Percentiles rank a stretch among this genome's conserved stretches.
These are phyloP conservation scores for Coemansia sp. DNA, from an alignment of 192 early-diverging fungal genomes.

Conservation along the genomic window DNA sequence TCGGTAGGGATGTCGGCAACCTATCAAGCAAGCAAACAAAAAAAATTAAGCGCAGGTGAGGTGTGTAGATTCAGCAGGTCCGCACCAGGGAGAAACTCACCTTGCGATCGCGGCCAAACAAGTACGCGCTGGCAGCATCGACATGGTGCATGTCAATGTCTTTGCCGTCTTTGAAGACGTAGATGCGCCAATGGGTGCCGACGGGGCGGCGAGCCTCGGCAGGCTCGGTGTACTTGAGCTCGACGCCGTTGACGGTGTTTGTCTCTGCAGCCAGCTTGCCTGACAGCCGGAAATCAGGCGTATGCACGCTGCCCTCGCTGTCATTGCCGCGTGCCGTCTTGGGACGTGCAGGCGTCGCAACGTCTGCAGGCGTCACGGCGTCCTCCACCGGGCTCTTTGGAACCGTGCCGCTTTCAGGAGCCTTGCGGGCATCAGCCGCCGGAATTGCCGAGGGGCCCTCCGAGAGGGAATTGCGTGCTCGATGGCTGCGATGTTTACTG, in stretches of 20 bases:
- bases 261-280: conserved; percentile 86
- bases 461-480: too few relatives aligned
- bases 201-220: conserved; percentile 80
- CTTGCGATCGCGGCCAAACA: conserved; percentile 82
- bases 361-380: neutral
- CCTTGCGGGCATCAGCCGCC: neutral
- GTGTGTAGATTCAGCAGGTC: too few relatives aligned
- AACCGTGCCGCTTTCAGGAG: too few relatives aligned
- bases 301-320: conserved; percentile 10
- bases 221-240: conserved; percentile 91
- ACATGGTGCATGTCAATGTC: conserved; percentile 85
- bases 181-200: conserved; percentile 68
- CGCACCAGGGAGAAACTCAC: conserved; percentile 23
- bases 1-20: conserved; percentile 92
- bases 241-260: conserved; percentile 82
- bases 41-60: neutral
- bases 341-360: conserved; percentile 5
- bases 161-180: conserved; percentile 91
- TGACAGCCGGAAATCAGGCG: conserved; percentile 82
- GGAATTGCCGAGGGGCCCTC: neutral
- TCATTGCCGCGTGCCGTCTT: conserved; percentile 16
- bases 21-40: conserved; percentile 55
- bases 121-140: conserved; percentile 79
- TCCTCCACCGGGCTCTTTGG: conserved; percentile 2
- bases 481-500: neutral